These are phyloP conservation scores for Silene uniflora DNA, from an alignment of 148 eudicot species.

Conservation along the genomic window DNA sequence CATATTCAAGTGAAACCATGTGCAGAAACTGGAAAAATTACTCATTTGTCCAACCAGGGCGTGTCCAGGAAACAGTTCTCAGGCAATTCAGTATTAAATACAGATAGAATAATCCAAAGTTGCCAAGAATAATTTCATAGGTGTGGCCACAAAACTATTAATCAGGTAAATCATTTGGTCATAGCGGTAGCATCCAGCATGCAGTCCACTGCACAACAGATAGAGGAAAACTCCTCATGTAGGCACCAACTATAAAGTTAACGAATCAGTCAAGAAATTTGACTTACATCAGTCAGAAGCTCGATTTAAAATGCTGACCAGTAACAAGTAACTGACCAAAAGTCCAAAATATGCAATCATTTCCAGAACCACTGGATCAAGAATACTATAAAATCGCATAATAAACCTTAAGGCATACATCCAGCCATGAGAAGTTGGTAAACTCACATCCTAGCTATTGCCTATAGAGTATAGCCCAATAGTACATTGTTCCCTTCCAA, in stretches of 20 bases:
- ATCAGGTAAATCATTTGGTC: background rate
- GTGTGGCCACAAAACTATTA: background rate
- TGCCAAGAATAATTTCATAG: background rate
- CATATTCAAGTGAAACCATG: conserved; percentile 1
- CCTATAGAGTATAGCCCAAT: no score
- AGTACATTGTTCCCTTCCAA: background rate
- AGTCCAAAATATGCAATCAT: background rate
- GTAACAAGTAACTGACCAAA: background rate
- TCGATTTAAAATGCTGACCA: background rate
- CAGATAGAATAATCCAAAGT: background rate
- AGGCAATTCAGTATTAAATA: background rate
- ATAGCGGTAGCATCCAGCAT: background rate
- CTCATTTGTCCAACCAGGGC: background rate
- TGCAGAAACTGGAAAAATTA: background rate
- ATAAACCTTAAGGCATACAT: background rate
- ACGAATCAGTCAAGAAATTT: background rate
- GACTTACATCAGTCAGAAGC: no score
- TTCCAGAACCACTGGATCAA: background rate
- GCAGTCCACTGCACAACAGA: no score
- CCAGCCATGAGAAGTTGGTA: background rate
- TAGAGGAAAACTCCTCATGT: background rate
- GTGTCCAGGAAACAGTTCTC: conserved; percentile 2
- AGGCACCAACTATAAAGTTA: background rate
- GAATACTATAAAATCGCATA: background rate
- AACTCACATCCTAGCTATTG: background rate